phyloP scores from a whole-genome alignment of 1,284 basidiomycete genomes.

The Cryptococcus hybrid region DNA sequence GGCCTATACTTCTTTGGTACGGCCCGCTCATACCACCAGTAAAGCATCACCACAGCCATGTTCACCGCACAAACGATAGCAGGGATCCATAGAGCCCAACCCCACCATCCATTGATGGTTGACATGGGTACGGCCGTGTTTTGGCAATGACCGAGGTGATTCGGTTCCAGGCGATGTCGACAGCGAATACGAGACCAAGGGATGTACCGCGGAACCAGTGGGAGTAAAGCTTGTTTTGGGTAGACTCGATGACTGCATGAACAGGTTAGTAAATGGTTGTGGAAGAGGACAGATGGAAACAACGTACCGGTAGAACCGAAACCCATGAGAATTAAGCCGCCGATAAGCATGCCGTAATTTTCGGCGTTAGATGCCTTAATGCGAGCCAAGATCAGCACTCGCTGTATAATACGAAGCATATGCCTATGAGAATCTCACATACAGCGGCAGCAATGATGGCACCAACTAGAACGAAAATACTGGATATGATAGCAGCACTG shows the following conservation, averaged over 20 bases:
- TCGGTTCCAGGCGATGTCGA: conserved; percentile 40
- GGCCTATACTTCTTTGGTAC: conserved; percentile 41
- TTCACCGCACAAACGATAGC: conserved; percentile 36
- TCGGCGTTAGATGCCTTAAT: conserved; percentile 28
- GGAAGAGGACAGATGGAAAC: not conserved
- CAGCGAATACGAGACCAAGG: conserved; percentile 32
- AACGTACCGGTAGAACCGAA: conserved; percentile 26
- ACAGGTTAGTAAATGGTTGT: not conserved
- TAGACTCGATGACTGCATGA: conserved; percentile 28
- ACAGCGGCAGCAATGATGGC: conserved; percentile 36
- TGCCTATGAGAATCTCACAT: conserved; percentile 5
- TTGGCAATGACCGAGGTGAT: conserved; percentile 34
- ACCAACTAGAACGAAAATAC: conserved; percentile 40
- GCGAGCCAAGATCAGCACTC: not conserved
- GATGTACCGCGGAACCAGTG: conserved; percentile 40
- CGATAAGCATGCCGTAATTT: conserved; percentile 29
- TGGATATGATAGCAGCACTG: conserved; percentile 35
- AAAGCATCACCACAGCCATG: conserved; percentile 32
- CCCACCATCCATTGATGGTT: conserved; percentile 44
- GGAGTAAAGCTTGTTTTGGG: conserved; percentile 41
- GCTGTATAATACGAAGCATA: not conserved
- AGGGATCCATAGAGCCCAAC: conserved; percentile 50
- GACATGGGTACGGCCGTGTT: conserved; percentile 45
- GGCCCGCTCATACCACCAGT: conserved; percentile 42
- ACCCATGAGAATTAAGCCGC: conserved; percentile 37